Conservation (phyloP, 2,329 filamentous ascomycete genomes). For the Dendryphion nanum region DNA sequence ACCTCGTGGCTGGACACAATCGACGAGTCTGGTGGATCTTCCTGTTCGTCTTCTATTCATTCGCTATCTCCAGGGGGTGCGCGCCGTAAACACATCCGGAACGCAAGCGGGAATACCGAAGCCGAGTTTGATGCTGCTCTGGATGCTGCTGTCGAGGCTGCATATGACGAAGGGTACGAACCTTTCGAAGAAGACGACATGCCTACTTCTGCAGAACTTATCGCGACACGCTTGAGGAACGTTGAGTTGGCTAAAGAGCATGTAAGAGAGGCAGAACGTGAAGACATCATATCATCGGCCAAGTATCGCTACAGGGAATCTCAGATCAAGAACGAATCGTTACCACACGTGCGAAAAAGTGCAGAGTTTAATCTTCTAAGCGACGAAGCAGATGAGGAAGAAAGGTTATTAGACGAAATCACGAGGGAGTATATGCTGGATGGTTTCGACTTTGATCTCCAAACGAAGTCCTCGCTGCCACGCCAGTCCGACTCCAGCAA, state of each 20-base stretch:
- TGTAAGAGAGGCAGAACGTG: slow-evolving; percentile 70
- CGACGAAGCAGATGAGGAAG: slow-evolving; percentile 48
- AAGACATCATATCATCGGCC: slow-evolving; percentile 62
- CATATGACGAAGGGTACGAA: slow-evolving; percentile 89
- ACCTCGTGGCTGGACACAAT: slow-evolving; percentile 95
- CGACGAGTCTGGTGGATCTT: slow-evolving; percentile 82
- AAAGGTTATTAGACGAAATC: slow-evolving; percentile 74
- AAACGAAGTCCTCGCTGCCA: slow-evolving; percentile 66
- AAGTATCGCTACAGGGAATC: slow-evolving; percentile 57
- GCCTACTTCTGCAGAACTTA: slow-evolving; percentile 32
- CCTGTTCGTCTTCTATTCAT: slow-evolving; percentile 70
- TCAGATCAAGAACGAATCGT: slow-evolving; percentile 47
- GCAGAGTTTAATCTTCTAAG: slow-evolving; percentile 34
- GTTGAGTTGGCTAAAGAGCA: slow-evolving; percentile 75
- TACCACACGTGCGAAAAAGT: slow-evolving; percentile 39
- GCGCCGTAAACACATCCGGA: slow-evolving; percentile 67
- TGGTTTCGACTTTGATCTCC: slow-evolving; percentile 73
- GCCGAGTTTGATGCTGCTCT: slow-evolving; percentile 91
- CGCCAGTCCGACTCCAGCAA: slow-evolving; percentile 81
- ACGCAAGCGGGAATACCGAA: slow-evolving; percentile 70
- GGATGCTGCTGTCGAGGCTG: slow-evolving; percentile 92
- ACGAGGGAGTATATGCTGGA: slow-evolving; percentile 79
- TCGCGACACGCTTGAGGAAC: slow-evolving; percentile 49
- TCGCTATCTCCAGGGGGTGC: slow-evolving; percentile 73
- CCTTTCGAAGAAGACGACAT: slow-evolving; percentile 58